Evolutionary conservation across 306 rosid species (phyloP).

Genomic region (Datisca glomerata): DNA sequence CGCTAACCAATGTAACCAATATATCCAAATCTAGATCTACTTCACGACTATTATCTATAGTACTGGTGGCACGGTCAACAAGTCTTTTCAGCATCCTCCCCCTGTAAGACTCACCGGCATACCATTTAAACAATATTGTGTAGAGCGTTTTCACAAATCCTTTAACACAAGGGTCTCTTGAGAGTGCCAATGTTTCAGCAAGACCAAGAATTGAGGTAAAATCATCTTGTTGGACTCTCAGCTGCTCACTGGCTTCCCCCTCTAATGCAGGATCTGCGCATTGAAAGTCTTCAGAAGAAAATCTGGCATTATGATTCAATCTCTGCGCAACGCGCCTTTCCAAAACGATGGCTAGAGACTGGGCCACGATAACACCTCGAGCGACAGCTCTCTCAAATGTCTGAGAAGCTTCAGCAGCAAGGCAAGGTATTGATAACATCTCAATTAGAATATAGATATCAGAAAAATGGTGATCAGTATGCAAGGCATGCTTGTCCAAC

Average conservation of each 20-base stretch:
- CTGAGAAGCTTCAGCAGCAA: conserved; percentile 93
- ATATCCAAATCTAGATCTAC: conserved; percentile 79
- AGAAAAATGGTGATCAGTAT: conserved; percentile 52
- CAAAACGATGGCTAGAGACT: conserved; percentile 79
- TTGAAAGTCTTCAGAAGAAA: conserved; percentile 43
- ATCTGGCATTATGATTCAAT: conserved; percentile 33
- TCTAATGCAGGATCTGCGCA: conserved; percentile 43
- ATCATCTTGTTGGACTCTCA: conserved; percentile 70
- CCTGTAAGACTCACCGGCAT: conserved; percentile 69
- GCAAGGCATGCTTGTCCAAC: conserved; percentile 66
- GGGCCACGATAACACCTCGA: conserved; percentile 75
- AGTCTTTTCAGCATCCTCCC: conserved; percentile 85
- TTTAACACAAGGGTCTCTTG: conserved; percentile 63
- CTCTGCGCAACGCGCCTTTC: conserved; percentile 84
- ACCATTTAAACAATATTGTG: conserved; percentile 78
- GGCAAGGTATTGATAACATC: conserved; percentile 94
- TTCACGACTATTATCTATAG: conserved; percentile 50
- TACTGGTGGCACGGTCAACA: conserved; percentile 72
- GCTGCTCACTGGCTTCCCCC: conserved; percentile 59
- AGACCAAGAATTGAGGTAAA: conserved; percentile 89
- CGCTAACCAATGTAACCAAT: conserved; percentile 68
- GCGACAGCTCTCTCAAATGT: conserved; percentile 95
- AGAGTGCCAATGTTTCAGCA: conserved; percentile 86
- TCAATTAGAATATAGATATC: conserved; percentile 79
- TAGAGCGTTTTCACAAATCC: conserved; percentile 85